Base-by-base conservation (phyloP, 768 basidiomycete species). In the Collybia mongolica region DNA sequence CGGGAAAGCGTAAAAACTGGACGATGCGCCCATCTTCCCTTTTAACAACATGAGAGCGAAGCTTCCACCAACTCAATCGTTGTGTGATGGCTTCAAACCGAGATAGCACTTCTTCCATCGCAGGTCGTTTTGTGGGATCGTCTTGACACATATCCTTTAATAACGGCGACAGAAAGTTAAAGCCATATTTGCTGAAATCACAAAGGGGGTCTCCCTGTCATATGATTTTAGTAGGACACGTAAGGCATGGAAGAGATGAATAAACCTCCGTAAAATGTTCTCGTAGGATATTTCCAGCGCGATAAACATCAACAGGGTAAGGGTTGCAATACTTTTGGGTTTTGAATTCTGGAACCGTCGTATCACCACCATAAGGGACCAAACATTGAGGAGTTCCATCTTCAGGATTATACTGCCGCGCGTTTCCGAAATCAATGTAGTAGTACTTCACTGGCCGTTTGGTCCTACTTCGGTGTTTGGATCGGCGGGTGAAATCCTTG, bases 341-440 rank as follows among this genome's bases (percentile, higher is more conserved):
- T 6, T 56, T 45, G 38, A 67, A 68, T 26, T 73, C 72, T 2
- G 71, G 71, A 1, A 69, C 69, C 2, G 66, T 54, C 48, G 63
- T 71, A 55, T 77, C 73, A 1, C 70, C 77, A 0, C 77, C 73
- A 36, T 58, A 57, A 1, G 68, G 61, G 0, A 68, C 65, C 5
- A 46, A 19, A 19, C 65, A 65, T 0, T 54, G 54, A 0, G 65
- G 65, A 1, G 67, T 41, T 0, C 46, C 49, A 6, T 64, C 54
- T 0, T 58, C 51, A 0, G 65, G 60, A 15, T 46, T 42, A 50
- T 59, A 67, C 17, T 43, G 51, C 7, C 46, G 40, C 12, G 62
- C 56, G 8, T 65, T 23, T 23, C 59, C 62, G 36, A 64, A 67
- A 38, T 67, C 65, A 7, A 59, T 56, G 6, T 61, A 46, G 37